Conservation (phyloP, 441 rosid genomes). For the Manihot esculenta region DNA sequence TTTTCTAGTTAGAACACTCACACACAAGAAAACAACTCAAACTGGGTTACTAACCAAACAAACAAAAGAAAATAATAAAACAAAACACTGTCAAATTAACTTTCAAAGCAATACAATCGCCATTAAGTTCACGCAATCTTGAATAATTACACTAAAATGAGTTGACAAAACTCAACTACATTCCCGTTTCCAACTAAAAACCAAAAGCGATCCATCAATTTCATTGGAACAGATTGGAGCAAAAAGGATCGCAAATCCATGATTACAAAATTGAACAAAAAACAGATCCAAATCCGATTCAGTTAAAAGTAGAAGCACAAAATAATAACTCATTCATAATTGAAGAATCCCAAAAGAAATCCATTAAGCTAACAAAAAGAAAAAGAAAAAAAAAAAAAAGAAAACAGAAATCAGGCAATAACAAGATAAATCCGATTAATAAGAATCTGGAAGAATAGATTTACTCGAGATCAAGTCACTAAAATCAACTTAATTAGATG, state of each 20-base stretch:
- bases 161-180: not conserved
- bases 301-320: not conserved
- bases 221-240: not conserved
- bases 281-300: conserved; percentile 12
- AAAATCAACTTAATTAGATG: not conserved
- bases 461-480: not conserved
- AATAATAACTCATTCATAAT: too few species aligned
- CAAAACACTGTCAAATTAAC: too few species aligned
- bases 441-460: not conserved
- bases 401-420: not conserved
- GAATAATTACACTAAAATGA: not conserved
- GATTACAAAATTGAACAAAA: not conserved
- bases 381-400: not conserved
- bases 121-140: too few species aligned
- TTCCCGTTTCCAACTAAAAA: not conserved
- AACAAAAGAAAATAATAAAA: not conserved
- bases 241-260: not conserved
- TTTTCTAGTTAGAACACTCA: not conserved
- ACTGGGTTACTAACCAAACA: not conserved
- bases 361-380: not conserved
- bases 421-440: not conserved
- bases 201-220: not conserved
- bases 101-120: too few species aligned
- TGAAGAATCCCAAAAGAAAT: not conserved
- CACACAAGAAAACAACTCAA: not conserved